phyloP scores from a whole-genome alignment of 306 rosid species.

The Gleditsia sinensis region DNA sequence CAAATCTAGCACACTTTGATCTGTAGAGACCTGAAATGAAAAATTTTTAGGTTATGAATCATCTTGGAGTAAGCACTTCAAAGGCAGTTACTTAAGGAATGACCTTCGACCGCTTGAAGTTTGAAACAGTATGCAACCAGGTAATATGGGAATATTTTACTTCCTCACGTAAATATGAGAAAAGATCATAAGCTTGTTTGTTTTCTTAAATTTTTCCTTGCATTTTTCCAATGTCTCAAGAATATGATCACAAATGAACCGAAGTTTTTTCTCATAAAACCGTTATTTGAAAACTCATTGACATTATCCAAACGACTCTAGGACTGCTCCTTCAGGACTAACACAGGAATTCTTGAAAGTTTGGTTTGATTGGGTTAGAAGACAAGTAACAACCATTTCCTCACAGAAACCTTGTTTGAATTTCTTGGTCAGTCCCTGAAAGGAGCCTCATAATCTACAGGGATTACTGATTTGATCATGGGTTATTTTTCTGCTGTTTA shows the following conservation, averaged over 20 bases:
- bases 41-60: conserved; percentile 3
- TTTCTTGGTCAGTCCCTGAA: background rate
- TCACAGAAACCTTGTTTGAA: background rate
- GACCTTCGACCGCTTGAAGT: background rate
- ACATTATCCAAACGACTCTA: background rate
- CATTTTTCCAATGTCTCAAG: background rate
- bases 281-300: background rate
- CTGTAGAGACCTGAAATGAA: conserved; percentile 85
- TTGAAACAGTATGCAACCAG: background rate
- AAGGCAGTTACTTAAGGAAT: background rate
- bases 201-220: background rate
- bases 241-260: background rate
- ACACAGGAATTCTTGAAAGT: background rate
- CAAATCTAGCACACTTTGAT: conserved; percentile 90
- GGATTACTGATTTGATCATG: background rate
- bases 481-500: background rate
- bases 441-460: background rate
- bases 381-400: background rate
- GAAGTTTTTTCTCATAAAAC: background rate
- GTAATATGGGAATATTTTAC: background rate
- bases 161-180: background rate
- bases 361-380: background rate
- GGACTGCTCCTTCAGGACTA: background rate
- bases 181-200: background rate
- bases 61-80: background rate